phyloP scores from a whole-genome alignment of 257 asterid species.

The Coffea eugenioides region DNA sequence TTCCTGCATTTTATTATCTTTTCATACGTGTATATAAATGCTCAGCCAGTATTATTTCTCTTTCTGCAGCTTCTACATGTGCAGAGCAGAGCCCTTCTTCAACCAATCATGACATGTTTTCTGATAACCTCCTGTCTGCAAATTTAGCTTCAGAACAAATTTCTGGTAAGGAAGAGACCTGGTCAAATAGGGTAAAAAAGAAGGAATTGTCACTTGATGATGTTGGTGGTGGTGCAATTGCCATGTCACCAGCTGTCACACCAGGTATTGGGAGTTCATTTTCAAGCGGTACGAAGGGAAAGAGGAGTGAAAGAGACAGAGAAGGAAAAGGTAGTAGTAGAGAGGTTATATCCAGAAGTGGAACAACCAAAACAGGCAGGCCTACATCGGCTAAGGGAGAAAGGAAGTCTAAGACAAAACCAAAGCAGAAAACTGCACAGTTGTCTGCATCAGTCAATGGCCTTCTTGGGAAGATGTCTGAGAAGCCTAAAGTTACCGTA shows the following conservation, averaged over 20 bases:
- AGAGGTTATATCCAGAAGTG: conserved; percentile 60
- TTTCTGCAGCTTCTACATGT: conserved; percentile 58
- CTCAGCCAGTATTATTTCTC: background rate
- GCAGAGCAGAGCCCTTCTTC: conserved; percentile 67
- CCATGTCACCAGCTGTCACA: conserved; percentile 38
- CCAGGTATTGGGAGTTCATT: conserved; percentile 65
- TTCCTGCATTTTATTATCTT: background rate
- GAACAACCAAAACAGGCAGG: conserved; percentile 63
- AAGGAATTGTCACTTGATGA: conserved; percentile 71
- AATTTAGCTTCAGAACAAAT: conserved; percentile 50
- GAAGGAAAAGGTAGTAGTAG: conserved; percentile 80
- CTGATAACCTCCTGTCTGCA: conserved; percentile 43
- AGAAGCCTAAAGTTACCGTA: conserved; percentile 49
- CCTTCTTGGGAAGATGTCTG: conserved; percentile 63
- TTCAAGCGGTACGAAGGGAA: conserved; percentile 76
- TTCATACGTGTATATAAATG: background rate
- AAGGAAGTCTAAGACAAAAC: conserved; percentile 75
- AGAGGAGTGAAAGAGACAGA: conserved; percentile 74
- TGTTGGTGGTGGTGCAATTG: conserved; percentile 53
- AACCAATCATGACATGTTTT: conserved; percentile 44
- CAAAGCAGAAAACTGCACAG: conserved; percentile 77
- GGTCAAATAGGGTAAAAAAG: conserved; percentile 62
- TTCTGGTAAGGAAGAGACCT: conserved; percentile 48
- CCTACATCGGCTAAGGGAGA: conserved; percentile 67
- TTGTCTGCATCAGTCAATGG: conserved; percentile 67